Evolutionary conservation across 2,329 filamentous ascomycete species (phyloP), one percentile per base, ranked within the genome.

Genomic region (Alternaria sp.): DNA sequence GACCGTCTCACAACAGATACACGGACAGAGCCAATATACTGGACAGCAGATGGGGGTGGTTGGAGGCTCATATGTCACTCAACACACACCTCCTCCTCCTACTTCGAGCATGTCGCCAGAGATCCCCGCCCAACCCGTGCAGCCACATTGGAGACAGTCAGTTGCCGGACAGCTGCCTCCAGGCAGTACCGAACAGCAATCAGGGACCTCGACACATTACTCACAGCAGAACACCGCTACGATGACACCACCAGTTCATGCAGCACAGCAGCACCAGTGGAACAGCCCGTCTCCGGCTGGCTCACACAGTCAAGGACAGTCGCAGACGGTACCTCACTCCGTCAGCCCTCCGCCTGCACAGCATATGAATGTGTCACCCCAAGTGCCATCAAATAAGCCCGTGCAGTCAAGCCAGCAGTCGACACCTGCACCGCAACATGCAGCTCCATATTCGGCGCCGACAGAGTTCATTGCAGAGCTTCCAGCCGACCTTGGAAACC

Each of bases 381-480:
- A 61, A 9, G n/a, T 54, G 8, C 48, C 60, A 21, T 36, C 65
- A 21, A 63, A 54, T 21, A 48, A 54, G 4, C 51, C 63, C 36
- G 50, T 54, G 10, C 56, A 58, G 24, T 49, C 62, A 21, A 49
- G 56, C 17, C 67, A 66, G 29, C 54, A 54, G 34, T 60, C 67
- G 2, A 62, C 59, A 5, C 56, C 67, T 21, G 50, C 51, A 40
- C 40, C 66, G 8, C 65, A 66, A 34, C 40, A 60, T 9, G 37
- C 29, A 2, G 10, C 49, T 21, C 39, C 45, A 1, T 56, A 64
- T n/a, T 26, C 66, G 48, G 46, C 49, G 4, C 64, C 70, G 4
- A 66, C 66, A 6, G 69, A 71, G 17, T 77, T 76, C 49, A 66
- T 76, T 28, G 74, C 73, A 5, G 74, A 77, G 50, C 56, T 77